phyloP scores from a whole-genome alignment of 1,284 basidiomycete genomes.

The Caloboletus firmus region DNA sequence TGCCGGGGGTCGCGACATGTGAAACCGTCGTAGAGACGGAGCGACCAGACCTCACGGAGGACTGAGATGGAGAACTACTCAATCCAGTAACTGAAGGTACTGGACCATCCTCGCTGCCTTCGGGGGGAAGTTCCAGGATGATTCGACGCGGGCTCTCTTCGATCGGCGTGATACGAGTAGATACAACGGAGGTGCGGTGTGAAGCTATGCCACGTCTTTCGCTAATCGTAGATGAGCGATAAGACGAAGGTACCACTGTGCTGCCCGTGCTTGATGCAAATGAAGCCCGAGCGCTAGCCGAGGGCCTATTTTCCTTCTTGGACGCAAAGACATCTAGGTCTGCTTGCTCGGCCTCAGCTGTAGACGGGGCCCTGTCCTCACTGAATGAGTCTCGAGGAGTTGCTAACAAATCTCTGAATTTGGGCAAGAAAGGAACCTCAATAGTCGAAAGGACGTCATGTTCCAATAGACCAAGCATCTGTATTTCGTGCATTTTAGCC shows the following conservation, averaged over 20 bases:
- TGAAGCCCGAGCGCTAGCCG: constrained; percentile 40
- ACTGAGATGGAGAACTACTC: constrained; percentile 67
- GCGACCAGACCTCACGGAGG: constrained; percentile 56
- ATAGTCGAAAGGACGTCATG: constrained; percentile 87
- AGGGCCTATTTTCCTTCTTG: constrained; percentile 40
- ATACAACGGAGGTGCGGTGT: constrained; percentile 46
- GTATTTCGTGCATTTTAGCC: constrained; percentile 92
- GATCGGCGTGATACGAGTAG: constrained; percentile 56
- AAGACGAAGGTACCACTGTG: constrained; percentile 36
- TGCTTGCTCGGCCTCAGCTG: constrained; percentile 65
- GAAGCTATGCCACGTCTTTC: constrained; percentile 40
- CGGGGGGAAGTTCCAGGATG: constrained; percentile 49
- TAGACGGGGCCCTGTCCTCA: constrained; percentile 39
- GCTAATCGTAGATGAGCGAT: constrained; percentile 33
- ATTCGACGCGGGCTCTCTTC: constrained; percentile 64
- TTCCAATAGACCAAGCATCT: constrained; percentile 88
- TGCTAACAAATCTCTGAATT: constrained; percentile 35
- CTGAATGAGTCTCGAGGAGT: constrained; percentile 31
- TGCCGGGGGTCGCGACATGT: constrained; percentile 1
- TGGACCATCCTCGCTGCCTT: constrained; percentile 39
- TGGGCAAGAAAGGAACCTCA: constrained; percentile 72
- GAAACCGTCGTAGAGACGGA: constrained; percentile 38
- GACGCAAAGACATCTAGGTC: constrained; percentile 66
- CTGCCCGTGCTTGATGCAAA: constrained; percentile 39
- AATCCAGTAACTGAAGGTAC: constrained; percentile 38